A percentile compares a stretch with the other conserved stretches of the same genome.
phyloP scores from a whole-genome alignment of 75 land plant genomes.

The Cryptomeria japonica region DNA sequence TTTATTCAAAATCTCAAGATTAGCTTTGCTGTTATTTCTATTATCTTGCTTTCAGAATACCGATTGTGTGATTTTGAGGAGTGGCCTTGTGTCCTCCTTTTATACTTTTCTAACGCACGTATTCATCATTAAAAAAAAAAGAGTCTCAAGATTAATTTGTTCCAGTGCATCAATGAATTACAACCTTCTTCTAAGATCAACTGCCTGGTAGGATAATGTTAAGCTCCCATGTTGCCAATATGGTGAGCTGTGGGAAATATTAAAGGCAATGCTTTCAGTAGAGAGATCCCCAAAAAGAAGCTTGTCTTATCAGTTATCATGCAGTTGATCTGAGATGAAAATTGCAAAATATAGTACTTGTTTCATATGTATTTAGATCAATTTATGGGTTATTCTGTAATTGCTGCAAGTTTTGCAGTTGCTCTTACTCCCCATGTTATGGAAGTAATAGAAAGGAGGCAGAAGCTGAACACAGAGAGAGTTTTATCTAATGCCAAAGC shows the following conservation, averaged over 20 bases:
- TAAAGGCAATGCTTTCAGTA: too few species aligned
- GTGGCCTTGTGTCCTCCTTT: too few species aligned
- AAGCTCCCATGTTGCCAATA: background rate
- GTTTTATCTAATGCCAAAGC: background rate
- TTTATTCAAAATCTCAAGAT: background rate
- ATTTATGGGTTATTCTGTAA: background rate
- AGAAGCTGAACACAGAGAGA: conserved; percentile 6
- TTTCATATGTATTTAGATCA: background rate
- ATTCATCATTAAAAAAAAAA: too few species aligned
- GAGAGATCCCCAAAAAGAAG: too few species aligned
- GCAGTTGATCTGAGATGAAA: too few species aligned
- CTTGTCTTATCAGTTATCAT: too few species aligned
- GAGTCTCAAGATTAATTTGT: too few species aligned
- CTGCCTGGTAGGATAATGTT: background rate
- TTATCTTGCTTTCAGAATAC: too few species aligned
- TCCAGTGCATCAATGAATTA: background rate
- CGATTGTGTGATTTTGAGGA: too few species aligned
- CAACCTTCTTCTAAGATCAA: background rate
- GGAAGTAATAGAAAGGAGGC: conserved; percentile 14
- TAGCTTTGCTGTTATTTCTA: too few species aligned
- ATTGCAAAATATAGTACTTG: too few species aligned
- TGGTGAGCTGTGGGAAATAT: background rate
- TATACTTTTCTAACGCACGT: too few species aligned
- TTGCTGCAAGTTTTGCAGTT: background rate
- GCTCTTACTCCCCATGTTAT: conserved; percentile 11